phyloP scores from a whole-genome alignment of 768 basidiomycete species.

The Mycena filopes region DNA sequence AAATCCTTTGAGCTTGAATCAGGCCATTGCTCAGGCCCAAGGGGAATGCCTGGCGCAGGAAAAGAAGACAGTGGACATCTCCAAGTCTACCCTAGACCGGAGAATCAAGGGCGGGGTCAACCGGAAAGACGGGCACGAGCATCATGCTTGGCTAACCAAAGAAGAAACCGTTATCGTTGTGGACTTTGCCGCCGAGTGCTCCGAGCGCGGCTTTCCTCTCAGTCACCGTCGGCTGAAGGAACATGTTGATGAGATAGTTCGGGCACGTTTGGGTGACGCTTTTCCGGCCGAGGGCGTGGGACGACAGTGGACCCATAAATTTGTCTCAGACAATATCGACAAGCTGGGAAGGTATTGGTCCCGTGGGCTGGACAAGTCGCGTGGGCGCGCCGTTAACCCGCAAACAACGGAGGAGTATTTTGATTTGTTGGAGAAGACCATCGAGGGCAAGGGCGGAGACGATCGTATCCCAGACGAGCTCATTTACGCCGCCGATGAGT shows the following conservation, averaged over 20 bases:
- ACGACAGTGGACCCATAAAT: constrained; percentile 34
- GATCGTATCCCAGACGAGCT: constrained; percentile 13
- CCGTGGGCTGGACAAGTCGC: constrained; percentile 33
- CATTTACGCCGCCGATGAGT: constrained; percentile 28
- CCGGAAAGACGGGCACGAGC: background rate
- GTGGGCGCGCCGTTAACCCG: constrained; percentile 43
- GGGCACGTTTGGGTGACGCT: constrained; percentile 24
- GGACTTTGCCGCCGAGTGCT: background rate
- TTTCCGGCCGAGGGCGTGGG: constrained; percentile 34
- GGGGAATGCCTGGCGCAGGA: background rate
- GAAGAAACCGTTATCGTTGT: background rate
- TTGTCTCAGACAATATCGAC: constrained; percentile 29
- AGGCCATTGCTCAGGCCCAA: background rate
- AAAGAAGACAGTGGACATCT: background rate
- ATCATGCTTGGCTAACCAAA: background rate
- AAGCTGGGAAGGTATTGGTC: constrained; percentile 37
- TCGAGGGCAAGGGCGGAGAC: constrained; percentile 16
- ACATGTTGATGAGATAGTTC: constrained; percentile 36
- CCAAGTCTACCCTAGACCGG: background rate
- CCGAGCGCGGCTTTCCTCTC: constrained; percentile 38
- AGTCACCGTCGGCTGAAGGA: constrained; percentile 38
- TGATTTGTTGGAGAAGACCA: constrained; percentile 33
- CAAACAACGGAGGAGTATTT: constrained; percentile 39
- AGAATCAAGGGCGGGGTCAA: background rate
- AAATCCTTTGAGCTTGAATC: background rate